Evolutionary conservation across 148 eudicot species (phyloP), one percentile per base, ranked within the genome.

Genomic region (Rhododendron simsii): DNA sequence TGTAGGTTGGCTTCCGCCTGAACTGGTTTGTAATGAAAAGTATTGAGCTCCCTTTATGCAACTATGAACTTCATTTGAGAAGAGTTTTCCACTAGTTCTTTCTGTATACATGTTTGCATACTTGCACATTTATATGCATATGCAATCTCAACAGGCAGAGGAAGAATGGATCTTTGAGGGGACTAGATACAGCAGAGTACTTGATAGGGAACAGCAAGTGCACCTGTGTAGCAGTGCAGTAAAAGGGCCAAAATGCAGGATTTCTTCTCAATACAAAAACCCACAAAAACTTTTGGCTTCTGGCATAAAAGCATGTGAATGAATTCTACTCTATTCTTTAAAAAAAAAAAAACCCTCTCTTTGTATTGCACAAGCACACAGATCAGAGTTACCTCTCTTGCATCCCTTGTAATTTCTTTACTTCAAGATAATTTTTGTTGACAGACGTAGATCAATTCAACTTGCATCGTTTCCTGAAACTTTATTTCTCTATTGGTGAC

Each of bases 221-320:
- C 85, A 90, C 92, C 37, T 93, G 93, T 91, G 93, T 94, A 45
- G 93, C 92, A 50, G 95, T 93, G 18, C 95, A 93, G 86, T 92
- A 90, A 74, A 93, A 90, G 89, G 93, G 91, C 50, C 93, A 92
- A 85, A 91, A 89, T 81, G 92, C 86, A 35, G 97, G 95, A 48
- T 93, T 91, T 87, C 90, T 94, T 74, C 92, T 94, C 83, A 92
- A 92, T 63, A 90, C 93, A 67, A 94, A 89, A 89, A 89, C 90
- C 53, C 95, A 90, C 12, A 91, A 76, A 39, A 91, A 93, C 78
- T 93, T 93, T 71, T 94, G 95, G 95, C 90, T 92, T n/a, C 77
- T 93, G 75, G 95, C 98, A 37, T 94, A 67, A 82, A 16, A 41
- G 2, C 21, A 11, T 47, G 37, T 14, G 8, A 71, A 71, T 28